phyloP scores from a whole-genome alignment of 73 alveolate genomes.

The Symbiodinium natans region DNA sequence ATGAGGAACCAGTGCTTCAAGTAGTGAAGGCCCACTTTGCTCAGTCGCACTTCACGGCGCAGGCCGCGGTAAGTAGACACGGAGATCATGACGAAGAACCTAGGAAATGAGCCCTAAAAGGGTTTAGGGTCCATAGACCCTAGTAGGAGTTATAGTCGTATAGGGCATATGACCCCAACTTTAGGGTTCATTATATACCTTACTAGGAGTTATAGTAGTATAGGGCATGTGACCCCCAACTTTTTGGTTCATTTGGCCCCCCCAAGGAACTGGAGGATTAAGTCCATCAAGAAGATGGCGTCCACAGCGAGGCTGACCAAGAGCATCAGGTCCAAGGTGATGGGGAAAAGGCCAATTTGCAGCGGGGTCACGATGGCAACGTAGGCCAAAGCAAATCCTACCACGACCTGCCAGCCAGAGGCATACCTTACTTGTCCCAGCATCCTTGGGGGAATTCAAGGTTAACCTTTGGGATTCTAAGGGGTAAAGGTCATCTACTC shows the following conservation, averaged over 20 bases:
- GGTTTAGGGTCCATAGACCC: background rate
- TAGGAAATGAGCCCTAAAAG: background rate
- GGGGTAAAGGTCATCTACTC: too few relatives aligned
- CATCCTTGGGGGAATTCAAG: too few relatives aligned
- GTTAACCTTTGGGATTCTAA: too few relatives aligned
- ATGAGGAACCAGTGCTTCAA: constrained; percentile 7
- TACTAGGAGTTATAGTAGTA: too few relatives aligned
- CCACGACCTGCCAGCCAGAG: background rate
- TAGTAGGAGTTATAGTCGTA: too few relatives aligned
- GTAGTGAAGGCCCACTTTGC: background rate
- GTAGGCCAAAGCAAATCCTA: background rate
- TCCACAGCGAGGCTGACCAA: background rate
- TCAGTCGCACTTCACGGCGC: background rate
- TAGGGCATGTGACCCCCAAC: too few relatives aligned
- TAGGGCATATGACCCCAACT: too few relatives aligned
- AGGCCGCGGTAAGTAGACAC: background rate
- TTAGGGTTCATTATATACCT: too few relatives aligned
- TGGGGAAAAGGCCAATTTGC: background rate
- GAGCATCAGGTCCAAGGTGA: background rate
- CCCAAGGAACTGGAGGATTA: background rate
- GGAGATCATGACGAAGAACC: background rate
- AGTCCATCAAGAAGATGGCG: background rate
- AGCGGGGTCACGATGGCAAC: background rate
- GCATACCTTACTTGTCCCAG: too few relatives aligned
- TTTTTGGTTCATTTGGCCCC: too few relatives aligned